Base-by-base conservation (phyloP, 2,329 filamentous ascomycete genomes). In the Bisporella sp. region DNA sequence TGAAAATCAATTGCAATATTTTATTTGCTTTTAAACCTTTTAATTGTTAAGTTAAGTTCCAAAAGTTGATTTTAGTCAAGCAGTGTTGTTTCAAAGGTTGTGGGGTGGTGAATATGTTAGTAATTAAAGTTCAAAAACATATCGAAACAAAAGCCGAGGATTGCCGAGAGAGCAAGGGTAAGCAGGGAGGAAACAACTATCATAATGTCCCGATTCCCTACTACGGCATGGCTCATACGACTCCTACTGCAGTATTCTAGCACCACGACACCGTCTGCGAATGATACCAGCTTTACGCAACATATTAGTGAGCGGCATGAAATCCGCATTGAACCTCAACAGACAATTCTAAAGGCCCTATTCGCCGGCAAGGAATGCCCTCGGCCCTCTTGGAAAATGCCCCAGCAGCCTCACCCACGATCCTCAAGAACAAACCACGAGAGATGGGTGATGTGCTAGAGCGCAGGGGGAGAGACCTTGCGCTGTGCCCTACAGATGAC, bases 371-470 rank as follows among this genome's bases (percentile, higher is more conserved):
- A 66, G 74, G 72, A 69, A 81, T 81, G 76, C 73, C 78, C 69
- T 71, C 73, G 66, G 71, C 74, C 62, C 68, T 75, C 61, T 67
- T 74, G 64, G 75, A 76, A 66, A 70, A 84, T 81, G 77, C 73
- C 68, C 71, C 79, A 63, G 35, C 8, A 9, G 35, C n/a, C 35
- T 54, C 57, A 48, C 52, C 60, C 49, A 41, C 80, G 66, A 76
- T 76, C 59, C 67, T 72, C 63, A 68, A 62, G 55, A 60, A 67
- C 61, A 62, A 63, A 62, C 56, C 65, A 62, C 68, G 64, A 63
- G 64, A 68, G 67, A 69, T 68, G 62, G 66, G 62, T 52, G 47
- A 58, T 21, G 51, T 31, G 45, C 51, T 41, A 47, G 48, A 49
- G 44, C 51, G 31, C 48, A 54, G 45, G 35, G 59, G 53, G 57